Conservation (phyloP, 345 rosid genomes). For the Dimocarpus longan region DNA sequence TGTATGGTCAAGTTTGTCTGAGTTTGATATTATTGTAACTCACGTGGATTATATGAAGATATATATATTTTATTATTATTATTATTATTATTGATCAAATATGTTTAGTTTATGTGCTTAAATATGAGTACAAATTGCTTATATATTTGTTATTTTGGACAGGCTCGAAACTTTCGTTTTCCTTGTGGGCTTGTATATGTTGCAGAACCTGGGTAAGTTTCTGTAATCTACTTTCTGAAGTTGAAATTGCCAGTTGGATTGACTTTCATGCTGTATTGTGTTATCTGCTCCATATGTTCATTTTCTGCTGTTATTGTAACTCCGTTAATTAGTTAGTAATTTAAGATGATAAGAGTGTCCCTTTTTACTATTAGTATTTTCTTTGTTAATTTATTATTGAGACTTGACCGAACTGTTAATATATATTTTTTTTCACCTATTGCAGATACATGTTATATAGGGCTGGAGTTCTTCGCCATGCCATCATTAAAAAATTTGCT, state of each 20-base stretch:
- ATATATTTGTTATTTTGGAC: slow-evolving; percentile 34
- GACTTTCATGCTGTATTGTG: not conserved
- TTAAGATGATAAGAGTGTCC: not conserved
- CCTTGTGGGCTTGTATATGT: slow-evolving; percentile 90
- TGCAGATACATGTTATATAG: slow-evolving; percentile 89
- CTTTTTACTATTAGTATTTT: not conserved
- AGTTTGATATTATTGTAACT: not conserved
- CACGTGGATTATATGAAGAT: not conserved
- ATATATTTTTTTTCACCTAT: slow-evolving; percentile 5
- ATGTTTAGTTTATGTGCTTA: slow-evolving; percentile 2
- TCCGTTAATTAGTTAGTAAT: not conserved
- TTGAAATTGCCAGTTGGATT: not conserved
- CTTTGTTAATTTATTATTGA: not conserved
- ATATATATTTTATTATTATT: too few relatives aligned
- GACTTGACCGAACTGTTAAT: not conserved
- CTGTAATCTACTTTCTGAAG: slow-evolving; percentile 11
- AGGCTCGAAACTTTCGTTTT: slow-evolving; percentile 94
- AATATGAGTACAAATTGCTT: not conserved
- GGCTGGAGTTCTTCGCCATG: slow-evolving; percentile 98
- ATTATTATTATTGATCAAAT: not conserved
- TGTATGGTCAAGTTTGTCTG: not conserved
- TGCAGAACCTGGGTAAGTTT: slow-evolving; percentile 87
- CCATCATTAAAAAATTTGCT: slow-evolving; percentile 88
- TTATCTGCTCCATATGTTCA: not conserved
- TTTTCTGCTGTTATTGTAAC: not conserved